Base-by-base conservation (phyloP, 805 yeast genomes). In the Sugiyamaella americana region DNA sequence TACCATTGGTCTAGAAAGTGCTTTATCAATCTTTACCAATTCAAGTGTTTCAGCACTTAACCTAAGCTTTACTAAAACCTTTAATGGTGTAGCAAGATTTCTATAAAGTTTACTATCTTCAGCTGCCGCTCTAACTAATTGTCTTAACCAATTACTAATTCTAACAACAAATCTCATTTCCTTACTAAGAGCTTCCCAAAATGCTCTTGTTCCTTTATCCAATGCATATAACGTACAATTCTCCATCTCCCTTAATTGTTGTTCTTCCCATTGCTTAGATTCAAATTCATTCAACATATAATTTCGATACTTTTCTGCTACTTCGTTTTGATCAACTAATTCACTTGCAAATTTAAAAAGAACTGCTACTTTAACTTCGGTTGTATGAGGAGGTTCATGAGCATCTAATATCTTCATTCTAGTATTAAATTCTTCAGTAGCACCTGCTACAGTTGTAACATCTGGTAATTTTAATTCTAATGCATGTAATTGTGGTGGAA, bases 61-160 rank as follows among this genome's bases (percentile, higher is more conserved):
- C 11, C 13, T 26, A n/a, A 46, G 23, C 32, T 41, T 26, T 5
- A 35, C 35, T 41, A 52, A 26, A 16, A 40, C 54, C 26, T 50
- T 38, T 4, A 52, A 29, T 2, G 38, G 50, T 5, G 34, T 16
- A 4, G 32, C 17, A 13, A 35, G 39, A 19, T 36, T 29, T 13
- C 32, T 13, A 22, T 37, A 41, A 22, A 23, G 40, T 43, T 48
- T 44, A 17, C 19, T n/a, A n/a, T 13, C 37, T 6, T 36, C 32
- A 11, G 16, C 32, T n/a, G 20, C 20, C 24, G 23, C 40, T 23
- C 43, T 37, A 18, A 35, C 16, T 32, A 43, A 5, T 29, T 36
- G 23, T 5, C 46, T 52, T 35, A 53, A 20, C 53, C 53, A 53
- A 41, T 53, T 53, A 10, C 53, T 38, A 10, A 53, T 19, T 23